These are phyloP conservation scores for Asclepias syriaca DNA, from an alignment of 257 asterid species.

Conservation along the genomic window DNA sequence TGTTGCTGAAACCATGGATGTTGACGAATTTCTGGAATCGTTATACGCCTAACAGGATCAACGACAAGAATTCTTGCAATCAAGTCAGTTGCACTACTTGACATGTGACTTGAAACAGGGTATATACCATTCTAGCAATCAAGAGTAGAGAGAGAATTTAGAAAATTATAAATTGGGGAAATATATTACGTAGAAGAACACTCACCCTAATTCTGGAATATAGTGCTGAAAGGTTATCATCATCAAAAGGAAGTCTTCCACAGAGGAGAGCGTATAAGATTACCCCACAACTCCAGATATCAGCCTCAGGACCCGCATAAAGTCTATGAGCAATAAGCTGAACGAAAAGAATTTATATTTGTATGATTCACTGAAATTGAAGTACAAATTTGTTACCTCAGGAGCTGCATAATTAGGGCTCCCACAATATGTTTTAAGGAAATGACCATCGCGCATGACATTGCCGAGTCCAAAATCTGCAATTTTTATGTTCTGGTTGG, in stretches of 20 bases:
- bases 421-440: conserved; percentile 62
- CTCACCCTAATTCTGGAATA: conserved; percentile 49
- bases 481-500: conserved; percentile 44
- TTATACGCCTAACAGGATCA: conserved; percentile 57
- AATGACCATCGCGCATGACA: conserved; percentile 54
- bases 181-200: background rate
- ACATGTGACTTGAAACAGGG: conserved; percentile 37
- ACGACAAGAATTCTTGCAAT: conserved; percentile 55
- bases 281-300: conserved; percentile 75
- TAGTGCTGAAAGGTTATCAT: conserved; percentile 39
- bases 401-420: conserved; percentile 79
- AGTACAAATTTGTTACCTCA: conserved; percentile 37
- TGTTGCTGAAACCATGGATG: conserved; percentile 57
- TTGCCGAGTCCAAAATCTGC: conserved; percentile 66
- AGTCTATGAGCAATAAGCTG: conserved; percentile 43
- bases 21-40: conserved; percentile 48
- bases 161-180: background rate
- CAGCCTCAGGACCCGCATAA: conserved; percentile 83
- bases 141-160: background rate
- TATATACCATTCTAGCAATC: conserved; percentile 44
- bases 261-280: conserved; percentile 66
- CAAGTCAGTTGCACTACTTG: conserved; percentile 45
- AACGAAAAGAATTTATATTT: background rate
- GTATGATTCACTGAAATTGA: background rate
- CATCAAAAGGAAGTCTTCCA: conserved; percentile 70